phyloP scores from a whole-genome alignment of 805 yeast genomes.

The Candida pseudofarinosa region DNA sequence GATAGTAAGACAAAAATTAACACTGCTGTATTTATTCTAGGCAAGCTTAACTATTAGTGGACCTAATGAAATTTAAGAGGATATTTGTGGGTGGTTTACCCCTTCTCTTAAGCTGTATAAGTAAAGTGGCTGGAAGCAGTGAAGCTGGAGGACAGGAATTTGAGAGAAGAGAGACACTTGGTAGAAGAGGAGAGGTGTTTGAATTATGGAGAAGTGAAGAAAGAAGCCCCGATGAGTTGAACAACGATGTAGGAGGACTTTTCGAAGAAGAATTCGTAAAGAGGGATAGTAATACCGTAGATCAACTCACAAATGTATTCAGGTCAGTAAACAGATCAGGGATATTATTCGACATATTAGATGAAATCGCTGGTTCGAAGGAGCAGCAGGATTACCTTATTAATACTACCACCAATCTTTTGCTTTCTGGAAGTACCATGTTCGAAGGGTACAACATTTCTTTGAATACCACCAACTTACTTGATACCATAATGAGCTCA shows the following conservation, averaged over 20 bases:
- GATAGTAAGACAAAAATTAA: too few relatives aligned
- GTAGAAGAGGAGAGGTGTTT: background rate
- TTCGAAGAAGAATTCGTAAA: background rate
- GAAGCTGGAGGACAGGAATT: background rate
- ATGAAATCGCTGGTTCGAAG: conserved; percentile 29
- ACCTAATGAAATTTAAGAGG: background rate
- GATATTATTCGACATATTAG: conserved; percentile 19
- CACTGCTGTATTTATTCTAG: too few relatives aligned
- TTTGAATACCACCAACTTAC: conserved; percentile 20
- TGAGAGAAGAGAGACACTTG: background rate
- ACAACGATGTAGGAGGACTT: background rate
- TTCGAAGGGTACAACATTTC: conserved; percentile 13
- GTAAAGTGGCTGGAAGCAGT: background rate
- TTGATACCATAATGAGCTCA: conserved; percentile 16
- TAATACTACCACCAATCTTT: conserved; percentile 14
- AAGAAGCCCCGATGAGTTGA: background rate
- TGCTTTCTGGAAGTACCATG: conserved; percentile 9
- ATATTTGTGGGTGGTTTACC: background rate
- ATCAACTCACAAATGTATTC: conserved; percentile 10
- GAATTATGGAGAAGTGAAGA: background rate
- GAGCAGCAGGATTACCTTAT: conserved; percentile 25
- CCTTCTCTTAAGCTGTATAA: background rate
- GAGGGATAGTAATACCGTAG: conserved; percentile 4
- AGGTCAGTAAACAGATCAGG: conserved; percentile 21
- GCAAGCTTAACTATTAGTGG: too few relatives aligned